phyloP scores from a whole-genome alignment of 768 basidiomycete genomes.

The Mycena rebaudengoi region DNA sequence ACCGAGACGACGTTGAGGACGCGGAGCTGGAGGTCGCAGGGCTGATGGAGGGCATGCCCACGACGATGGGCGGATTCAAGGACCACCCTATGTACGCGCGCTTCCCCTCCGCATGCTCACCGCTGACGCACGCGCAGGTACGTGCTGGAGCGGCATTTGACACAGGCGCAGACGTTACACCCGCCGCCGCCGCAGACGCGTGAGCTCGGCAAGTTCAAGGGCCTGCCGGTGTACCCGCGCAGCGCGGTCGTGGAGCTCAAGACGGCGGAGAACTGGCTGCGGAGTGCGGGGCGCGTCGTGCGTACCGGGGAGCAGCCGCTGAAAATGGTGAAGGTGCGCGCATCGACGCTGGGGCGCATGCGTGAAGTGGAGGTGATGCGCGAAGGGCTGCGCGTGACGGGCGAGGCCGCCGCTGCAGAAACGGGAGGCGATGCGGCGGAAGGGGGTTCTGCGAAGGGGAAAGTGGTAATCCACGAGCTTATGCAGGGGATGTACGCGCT shows the following conservation, averaged over 20 bases:
- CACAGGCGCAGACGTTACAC: constrained; percentile 85
- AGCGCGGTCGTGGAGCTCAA: constrained; percentile 86
- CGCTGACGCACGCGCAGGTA: constrained; percentile 61
- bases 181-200: constrained; percentile 66
- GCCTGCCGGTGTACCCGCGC: constrained; percentile 91
- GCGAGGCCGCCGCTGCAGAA: constrained; percentile 46
- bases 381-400: constrained; percentile 52
- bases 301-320: constrained; percentile 82
- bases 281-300: constrained; percentile 77
- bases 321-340: constrained; percentile 88
- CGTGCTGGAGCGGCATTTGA: constrained; percentile 86
- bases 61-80: constrained; percentile 90
- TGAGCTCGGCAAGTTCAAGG: constrained; percentile 92
- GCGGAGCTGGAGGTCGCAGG: constrained; percentile 83
- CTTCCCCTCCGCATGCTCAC: constrained; percentile 1
- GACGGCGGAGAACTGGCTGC: constrained; percentile 95
- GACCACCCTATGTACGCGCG: constrained; percentile 85
- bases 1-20: constrained; percentile 93
- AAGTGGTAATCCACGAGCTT: constrained; percentile 52
- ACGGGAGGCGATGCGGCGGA: constrained; percentile 17
- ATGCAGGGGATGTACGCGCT: constrained; percentile 91
- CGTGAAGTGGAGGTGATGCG: constrained; percentile 67
- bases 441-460: neutral
- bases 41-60: constrained; percentile 92
- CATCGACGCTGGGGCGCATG: constrained; percentile 79